Evolutionary conservation across 352 stramenopile genomes (phyloP), one percentile per base, ranked within the genome.

Genomic region (Phytophthora ramorum): DNA sequence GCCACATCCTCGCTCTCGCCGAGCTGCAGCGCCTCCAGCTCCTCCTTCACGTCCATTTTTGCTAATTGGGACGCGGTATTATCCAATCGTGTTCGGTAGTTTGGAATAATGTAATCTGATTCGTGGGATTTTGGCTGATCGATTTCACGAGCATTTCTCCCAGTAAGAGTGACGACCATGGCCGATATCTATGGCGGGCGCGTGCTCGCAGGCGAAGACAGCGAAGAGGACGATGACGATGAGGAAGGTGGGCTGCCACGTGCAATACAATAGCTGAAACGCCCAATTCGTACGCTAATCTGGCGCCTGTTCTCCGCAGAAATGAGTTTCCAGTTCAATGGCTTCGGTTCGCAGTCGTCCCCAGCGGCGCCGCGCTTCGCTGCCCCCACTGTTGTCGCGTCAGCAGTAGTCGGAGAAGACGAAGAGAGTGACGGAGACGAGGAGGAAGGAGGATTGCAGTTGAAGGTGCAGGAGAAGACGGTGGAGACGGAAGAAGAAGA

Each of bases 161-260:
- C 2, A 6, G 7, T 9, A 32, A 32, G n/a, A 32, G 7, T 32
- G 26, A 32, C 26, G 26, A 32, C 26, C n/a, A 92, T 90, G 83
- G 54, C 77, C 19, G 72, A 85, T 69, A 81, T 79, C 37, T 77
- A 81, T 49, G 77, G 82, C 55, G 85, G 85, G 2, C 85, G 85
- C 45, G 85, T 93, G 46, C 76, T 90, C 8, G 82, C 81, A 49
- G 85, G 85, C 43, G 85, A 93, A 71, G 85, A 93, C 74, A 93
- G 85, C 65, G 85, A 93, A 69, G 81, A 92, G 49, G 85, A 93
- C 62, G 82, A 89, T 17, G 81, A 91, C 7, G 81, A 91, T 49
- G 81, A 90, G n/a, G 65, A 74, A 73, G 75, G 75, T 80, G 37
- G 4, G 28, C 7, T 12, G 1, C 26, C 7, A 16, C 3, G 17